These are phyloP conservation scores for Cercospora beticola DNA, from an alignment of 2,329 filamentous ascomycete species.

Conservation along the genomic window DNA sequence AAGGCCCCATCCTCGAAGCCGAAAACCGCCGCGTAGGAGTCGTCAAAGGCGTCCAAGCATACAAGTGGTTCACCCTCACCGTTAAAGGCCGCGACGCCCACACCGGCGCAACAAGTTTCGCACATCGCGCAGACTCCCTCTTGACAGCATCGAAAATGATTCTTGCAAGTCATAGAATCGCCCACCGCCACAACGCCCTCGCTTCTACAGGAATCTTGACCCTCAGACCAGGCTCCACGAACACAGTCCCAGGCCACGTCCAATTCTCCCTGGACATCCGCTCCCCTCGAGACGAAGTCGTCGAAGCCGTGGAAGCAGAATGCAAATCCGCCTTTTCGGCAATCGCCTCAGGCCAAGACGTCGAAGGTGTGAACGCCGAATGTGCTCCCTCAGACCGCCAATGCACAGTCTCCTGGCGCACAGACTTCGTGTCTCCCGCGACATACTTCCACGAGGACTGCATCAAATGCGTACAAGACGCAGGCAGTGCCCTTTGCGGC, in stretches of 20 bases:
- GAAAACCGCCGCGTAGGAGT: constrained; percentile 64
- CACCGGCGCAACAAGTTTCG: constrained; percentile 71
- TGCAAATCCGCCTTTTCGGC: constrained; percentile 58
- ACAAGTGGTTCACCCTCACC: constrained; percentile 69
- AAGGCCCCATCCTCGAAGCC: constrained; percentile 72
- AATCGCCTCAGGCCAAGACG: constrained; percentile 59
- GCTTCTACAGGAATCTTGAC: constrained; percentile 70
- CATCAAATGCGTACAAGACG: constrained; percentile 62
- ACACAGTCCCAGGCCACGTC: constrained; percentile 70
- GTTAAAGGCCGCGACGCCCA: constrained; percentile 68
- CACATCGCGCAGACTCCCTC: constrained; percentile 65
- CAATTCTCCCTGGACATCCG: constrained; percentile 69
- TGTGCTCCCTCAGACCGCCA: constrained; percentile 42
- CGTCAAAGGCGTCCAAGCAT: constrained; percentile 72
- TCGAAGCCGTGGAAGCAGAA: constrained; percentile 58
- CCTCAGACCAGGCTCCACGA: constrained; percentile 66
- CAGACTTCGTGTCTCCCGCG: constrained; percentile 63
- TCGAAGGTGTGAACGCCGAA: constrained; percentile 47
- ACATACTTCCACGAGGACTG: constrained; percentile 67
- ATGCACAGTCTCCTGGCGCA: constrained; percentile 57
- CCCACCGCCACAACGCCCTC: constrained; percentile 59
- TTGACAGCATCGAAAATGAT: constrained; percentile 69
- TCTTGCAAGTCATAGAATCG: constrained; percentile 62
- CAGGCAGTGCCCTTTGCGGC: constrained; percentile 59
- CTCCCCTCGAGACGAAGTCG: constrained; percentile 55